phyloP scores from a whole-genome alignment of 2,329 filamentous ascomycete species.

The Fusarium irregulare region DNA sequence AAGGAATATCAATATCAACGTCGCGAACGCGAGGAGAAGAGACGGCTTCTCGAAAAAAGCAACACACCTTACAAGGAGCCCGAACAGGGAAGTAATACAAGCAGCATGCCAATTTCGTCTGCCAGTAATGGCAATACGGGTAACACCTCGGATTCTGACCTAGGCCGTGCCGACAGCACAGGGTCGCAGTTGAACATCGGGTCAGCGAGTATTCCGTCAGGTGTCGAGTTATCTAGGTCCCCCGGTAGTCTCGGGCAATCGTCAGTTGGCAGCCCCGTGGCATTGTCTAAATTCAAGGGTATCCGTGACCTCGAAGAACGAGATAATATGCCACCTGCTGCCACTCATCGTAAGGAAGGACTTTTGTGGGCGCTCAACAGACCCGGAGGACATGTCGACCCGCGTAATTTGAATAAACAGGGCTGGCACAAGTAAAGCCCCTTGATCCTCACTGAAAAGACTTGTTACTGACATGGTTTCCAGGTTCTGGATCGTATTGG shows the following conservation, averaged over 20 bases:
- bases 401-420: slow-evolving; percentile 94
- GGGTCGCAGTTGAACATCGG: slow-evolving; percentile 71
- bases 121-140: slow-evolving; percentile 58
- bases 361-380: slow-evolving; percentile 93
- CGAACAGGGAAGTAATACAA: slow-evolving; percentile 64
- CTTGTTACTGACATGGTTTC: slow-evolving; percentile 32
- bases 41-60: slow-evolving; percentile 88
- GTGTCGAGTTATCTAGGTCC: slow-evolving; percentile 65
- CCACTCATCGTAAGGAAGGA: slow-evolving; percentile 86
- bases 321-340: slow-evolving; percentile 65
- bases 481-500: slow-evolving; percentile 98
- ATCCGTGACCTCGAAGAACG: slow-evolving; percentile 93
- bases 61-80: slow-evolving; percentile 79
- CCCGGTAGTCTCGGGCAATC: slow-evolving; percentile 64
- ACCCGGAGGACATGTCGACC: slow-evolving; percentile 93
- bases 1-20: slow-evolving; percentile 97
- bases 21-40: slow-evolving; percentile 95
- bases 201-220: slow-evolving; percentile 45
- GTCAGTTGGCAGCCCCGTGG: slow-evolving; percentile 62
- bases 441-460: background rate
- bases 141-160: slow-evolving; percentile 73
- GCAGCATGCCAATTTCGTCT: slow-evolving; percentile 47
- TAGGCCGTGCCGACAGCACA: slow-evolving; percentile 79
- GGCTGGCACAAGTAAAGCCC: slow-evolving; percentile 96
- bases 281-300: slow-evolving; percentile 80